Percentiles rank a stretch among this genome's conserved stretches.
phyloP scores from a whole-genome alignment of 345 rosid species.

The Microcos paniculata region DNA sequence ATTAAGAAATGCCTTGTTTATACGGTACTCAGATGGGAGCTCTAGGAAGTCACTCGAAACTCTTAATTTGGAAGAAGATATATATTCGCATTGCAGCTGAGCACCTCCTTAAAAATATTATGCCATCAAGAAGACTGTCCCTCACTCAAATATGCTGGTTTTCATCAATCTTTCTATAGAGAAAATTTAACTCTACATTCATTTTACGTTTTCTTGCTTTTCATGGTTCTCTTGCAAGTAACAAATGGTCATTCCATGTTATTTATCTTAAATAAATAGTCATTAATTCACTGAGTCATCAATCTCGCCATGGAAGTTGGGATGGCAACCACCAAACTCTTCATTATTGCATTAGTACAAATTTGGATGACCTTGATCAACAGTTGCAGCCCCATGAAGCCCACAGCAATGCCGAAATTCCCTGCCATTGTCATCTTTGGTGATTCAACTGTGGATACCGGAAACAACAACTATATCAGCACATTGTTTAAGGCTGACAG shows the following conservation, averaged over 20 bases:
- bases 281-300: neutral
- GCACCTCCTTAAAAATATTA: neutral
- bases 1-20: too few relatives aligned
- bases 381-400: neutral
- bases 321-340: neutral
- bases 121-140: neutral
- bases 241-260: neutral
- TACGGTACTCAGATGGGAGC: too few relatives aligned
- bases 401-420: neutral
- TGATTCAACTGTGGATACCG: conserved; percentile 22
- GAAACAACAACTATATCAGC: conserved; percentile 23
- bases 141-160: neutral
- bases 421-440: conserved; percentile 9
- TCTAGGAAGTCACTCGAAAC: too few relatives aligned
- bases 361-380: neutral
- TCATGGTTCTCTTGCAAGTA: neutral
- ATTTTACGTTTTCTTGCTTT: neutral
- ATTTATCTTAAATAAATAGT: neutral
- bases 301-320: too few relatives aligned
- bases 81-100: neutral
- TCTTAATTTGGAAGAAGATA: neutral
- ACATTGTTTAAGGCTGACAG: conserved; percentile 26
- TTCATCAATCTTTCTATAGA: neutral
- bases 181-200: neutral
- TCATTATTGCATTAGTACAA: neutral